Evolutionary conservation across 345 rosid genomes (phyloP).

Genomic region (Camelina sativa): DNA sequence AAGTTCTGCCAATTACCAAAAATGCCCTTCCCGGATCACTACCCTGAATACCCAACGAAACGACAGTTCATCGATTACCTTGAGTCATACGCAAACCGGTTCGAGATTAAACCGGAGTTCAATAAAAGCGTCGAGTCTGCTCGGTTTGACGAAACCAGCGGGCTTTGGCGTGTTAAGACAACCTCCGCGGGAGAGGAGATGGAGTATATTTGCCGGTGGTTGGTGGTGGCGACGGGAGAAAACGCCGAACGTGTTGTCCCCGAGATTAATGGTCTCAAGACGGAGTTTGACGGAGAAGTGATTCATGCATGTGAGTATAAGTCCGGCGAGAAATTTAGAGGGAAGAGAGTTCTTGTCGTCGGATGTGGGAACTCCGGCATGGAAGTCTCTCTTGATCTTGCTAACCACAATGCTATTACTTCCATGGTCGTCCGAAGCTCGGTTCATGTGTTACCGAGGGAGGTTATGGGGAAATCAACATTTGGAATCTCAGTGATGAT

Average conservation of each 20-base stretch:
- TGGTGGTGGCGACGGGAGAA: constrained; percentile 96
- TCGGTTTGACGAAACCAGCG: constrained; percentile 78
- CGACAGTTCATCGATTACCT: constrained; percentile 59
- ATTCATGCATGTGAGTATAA: constrained; percentile 72
- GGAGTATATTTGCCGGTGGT: constrained; percentile 88
- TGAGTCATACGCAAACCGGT: constrained; percentile 62
- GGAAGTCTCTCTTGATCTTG: constrained; percentile 93
- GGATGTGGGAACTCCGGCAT: constrained; percentile 98
- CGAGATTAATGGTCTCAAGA: constrained; percentile 64
- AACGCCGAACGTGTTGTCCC: constrained; percentile 81
- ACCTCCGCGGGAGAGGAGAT: constrained; percentile 50
- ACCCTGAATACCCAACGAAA: constrained; percentile 57
- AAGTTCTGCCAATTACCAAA: constrained; percentile 56
- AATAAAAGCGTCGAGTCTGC: constrained; percentile 79
- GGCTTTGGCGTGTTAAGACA: constrained; percentile 76
- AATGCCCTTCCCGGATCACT: constrained; percentile 52
- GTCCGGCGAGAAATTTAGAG: constrained; percentile 67
- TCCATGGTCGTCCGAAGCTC: constrained; percentile 87
- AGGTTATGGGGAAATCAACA: constrained; percentile 61
- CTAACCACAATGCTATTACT: constrained; percentile 70
- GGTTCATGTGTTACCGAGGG: constrained; percentile 74
- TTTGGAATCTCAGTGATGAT: constrained; percentile 60
- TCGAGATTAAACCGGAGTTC: constrained; percentile 75
- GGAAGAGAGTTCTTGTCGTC: constrained; percentile 81
- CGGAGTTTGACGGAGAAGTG: constrained; percentile 71